These are phyloP conservation scores for Pleomassaria siparia DNA, from an alignment of 2,329 filamentous ascomycete genomes.

Conservation along the genomic window DNA sequence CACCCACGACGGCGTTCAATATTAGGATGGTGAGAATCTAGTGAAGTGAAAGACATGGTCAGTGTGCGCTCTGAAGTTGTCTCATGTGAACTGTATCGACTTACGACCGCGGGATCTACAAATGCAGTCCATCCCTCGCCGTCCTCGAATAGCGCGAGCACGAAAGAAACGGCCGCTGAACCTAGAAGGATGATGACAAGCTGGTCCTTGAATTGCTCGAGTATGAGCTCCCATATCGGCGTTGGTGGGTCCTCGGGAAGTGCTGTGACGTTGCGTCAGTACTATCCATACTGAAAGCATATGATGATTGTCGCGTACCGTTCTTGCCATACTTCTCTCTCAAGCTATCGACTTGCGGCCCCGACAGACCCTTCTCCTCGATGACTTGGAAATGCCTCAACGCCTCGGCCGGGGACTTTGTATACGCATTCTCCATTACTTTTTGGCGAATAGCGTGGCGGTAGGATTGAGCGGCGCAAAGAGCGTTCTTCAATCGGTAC, in stretches of 20 bases:
- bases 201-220: conserved; percentile 99
- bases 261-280: conserved; percentile 48
- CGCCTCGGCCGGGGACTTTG: conserved; percentile 51
- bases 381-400: conserved; percentile 56
- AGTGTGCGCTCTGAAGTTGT: conserved; percentile 9
- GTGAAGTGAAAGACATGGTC: conserved; percentile 7
- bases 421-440: conserved; percentile 58
- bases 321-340: conserved; percentile 57
- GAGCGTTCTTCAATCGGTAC: conserved; percentile 2
- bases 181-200: conserved; percentile 92
- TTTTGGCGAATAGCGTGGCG: conserved; percentile 2
- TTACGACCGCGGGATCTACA: conserved; percentile 90
- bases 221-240: conserved; percentile 90
- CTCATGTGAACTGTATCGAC: conserved; percentile 42
- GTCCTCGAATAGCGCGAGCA: conserved; percentile 88
- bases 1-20: conserved; percentile 94
- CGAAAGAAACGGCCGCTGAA: conserved; percentile 90
- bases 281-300: not conserved
- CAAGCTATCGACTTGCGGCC: conserved; percentile 49
- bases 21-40: conserved; percentile 96
- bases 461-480: conserved; percentile 9
- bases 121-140: conserved; percentile 95
- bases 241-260: conserved; percentile 90
- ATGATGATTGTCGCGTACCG: conserved; percentile 44
- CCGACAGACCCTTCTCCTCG: conserved; percentile 54